A percentile compares a stretch with the other conserved stretches of the same genome.
Conservation (phyloP, 2,329 filamentous ascomycete species). For the Falciphora oryzae region DNA sequence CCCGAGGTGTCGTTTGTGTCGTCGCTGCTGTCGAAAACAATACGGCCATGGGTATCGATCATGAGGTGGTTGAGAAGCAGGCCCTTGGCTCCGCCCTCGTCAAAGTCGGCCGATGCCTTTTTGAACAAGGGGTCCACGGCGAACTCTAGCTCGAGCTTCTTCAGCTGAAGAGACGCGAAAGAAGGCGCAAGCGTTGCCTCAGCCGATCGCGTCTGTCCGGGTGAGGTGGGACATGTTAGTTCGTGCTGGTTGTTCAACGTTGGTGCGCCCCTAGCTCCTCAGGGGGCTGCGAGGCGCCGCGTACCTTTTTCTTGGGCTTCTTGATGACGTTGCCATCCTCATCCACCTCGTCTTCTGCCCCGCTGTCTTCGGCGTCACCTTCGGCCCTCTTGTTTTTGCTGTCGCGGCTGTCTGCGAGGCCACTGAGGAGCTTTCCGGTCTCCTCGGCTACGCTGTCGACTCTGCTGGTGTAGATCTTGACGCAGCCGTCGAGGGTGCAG, state of each 20-base stretch:
- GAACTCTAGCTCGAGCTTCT: constrained; percentile 97
- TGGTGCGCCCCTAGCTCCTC: neutral
- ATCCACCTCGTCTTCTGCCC: constrained; percentile 51
- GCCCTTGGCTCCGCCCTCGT: constrained; percentile 95
- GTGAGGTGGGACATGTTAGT: neutral
- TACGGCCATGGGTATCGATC: constrained; percentile 85
- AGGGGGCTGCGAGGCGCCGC: constrained; percentile 15
- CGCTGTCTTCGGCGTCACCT: constrained; percentile 60
- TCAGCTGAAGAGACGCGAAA: constrained; percentile 82
- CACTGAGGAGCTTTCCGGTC: constrained; percentile 90
- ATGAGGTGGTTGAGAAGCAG: constrained; percentile 93
- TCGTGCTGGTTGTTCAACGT: neutral
- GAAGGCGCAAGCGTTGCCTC: constrained; percentile 90
- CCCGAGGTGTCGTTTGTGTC: constrained; percentile 55
- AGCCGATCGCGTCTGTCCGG: constrained; percentile 63
- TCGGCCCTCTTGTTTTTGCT: constrained; percentile 65
- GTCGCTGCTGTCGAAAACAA: constrained; percentile 98
- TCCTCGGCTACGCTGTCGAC: constrained; percentile 98
- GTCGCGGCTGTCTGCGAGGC: constrained; percentile 79
- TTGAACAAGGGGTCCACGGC: constrained; percentile 98
- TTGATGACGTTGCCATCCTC: constrained; percentile 45
- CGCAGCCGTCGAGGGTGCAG: constrained; percentile 93
- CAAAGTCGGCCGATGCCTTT: constrained; percentile 96
- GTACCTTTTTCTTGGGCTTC: constrained; percentile 70
- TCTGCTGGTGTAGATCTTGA: constrained; percentile 98